Conservation (phyloP, 306 rosid genomes). For the Vachellia pachyceras region DNA sequence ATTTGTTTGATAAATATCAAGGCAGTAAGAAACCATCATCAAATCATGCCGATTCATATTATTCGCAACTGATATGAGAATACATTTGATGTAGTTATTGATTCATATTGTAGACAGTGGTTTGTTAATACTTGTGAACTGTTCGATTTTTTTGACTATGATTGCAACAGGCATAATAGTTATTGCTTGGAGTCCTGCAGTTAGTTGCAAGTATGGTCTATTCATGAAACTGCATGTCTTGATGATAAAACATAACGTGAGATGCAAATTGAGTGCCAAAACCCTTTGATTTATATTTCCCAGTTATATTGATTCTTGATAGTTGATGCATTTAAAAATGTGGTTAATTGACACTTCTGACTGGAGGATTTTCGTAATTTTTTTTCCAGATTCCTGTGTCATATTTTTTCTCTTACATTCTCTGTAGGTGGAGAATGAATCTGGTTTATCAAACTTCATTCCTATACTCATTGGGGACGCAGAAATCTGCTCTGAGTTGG, state of each 20-base stretch:
- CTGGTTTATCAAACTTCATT: constrained; percentile 90
- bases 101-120: not conserved
- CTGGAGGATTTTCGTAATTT: not conserved
- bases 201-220: constrained; percentile 29
- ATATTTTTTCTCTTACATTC: constrained; percentile 19
- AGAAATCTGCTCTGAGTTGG: constrained; percentile 82
- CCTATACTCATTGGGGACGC: constrained; percentile 85
- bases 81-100: not conserved
- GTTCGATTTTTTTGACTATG: not conserved
- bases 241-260: not conserved
- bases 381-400: not conserved
- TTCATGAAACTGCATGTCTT: not conserved
- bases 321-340: constrained; percentile 20
- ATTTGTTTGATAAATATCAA: not conserved
- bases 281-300: constrained; percentile 32
- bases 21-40: not conserved
- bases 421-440: constrained; percentile 92
- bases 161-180: constrained; percentile 5
- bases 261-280: constrained; percentile 22
- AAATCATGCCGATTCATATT: not conserved
- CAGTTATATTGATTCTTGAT: constrained; percentile 20
- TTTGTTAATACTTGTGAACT: not conserved
- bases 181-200: constrained; percentile 12
- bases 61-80: not conserved
- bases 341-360: constrained; percentile 4